Evolutionary conservation across 768 basidiomycete species (phyloP).

Genomic region (Tylopilus intermedius): DNA sequence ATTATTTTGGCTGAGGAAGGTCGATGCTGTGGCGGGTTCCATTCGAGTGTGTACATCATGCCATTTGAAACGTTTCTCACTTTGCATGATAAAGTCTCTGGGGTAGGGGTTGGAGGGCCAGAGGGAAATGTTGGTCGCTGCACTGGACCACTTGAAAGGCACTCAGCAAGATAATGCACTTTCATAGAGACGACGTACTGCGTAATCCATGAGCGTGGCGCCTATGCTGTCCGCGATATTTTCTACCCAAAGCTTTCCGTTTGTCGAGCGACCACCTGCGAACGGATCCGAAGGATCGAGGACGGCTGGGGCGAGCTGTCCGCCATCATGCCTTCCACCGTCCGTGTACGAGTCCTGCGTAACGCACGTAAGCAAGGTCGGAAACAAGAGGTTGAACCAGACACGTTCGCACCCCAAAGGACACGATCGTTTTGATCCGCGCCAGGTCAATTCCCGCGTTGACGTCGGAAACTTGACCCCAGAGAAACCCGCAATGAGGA

Average conservation of each 20-base stretch:
- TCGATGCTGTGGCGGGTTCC: conserved; percentile 29
- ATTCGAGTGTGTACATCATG: neutral
- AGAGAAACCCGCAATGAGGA: conserved; percentile 40
- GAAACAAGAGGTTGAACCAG: neutral
- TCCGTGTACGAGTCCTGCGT: conserved; percentile 47
- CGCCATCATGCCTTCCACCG: conserved; percentile 45
- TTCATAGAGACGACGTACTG: conserved; percentile 31
- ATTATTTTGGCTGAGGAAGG: conserved; percentile 43
- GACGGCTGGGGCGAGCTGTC: conserved; percentile 38
- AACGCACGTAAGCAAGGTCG: neutral
- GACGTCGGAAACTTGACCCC: conserved; percentile 39
- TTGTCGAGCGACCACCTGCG: conserved; percentile 53
- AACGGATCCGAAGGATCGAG: conserved; percentile 27
- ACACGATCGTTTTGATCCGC: conserved; percentile 43
- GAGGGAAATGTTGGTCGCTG: conserved; percentile 42
- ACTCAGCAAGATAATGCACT: neutral
- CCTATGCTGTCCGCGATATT: conserved; percentile 36
- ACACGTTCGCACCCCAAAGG: conserved; percentile 42
- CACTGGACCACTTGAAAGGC: conserved; percentile 31
- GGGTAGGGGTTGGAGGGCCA: conserved; percentile 48
- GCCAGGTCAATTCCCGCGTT: conserved; percentile 43
- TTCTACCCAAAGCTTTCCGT: conserved; percentile 50
- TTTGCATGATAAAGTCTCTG: conserved; percentile 45
- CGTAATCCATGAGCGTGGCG: conserved; percentile 46
- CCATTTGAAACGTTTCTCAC: conserved; percentile 20